Evolutionary conservation across 768 basidiomycete species (phyloP), one percentile per base, ranked within the genome.

Genomic region (Lactarius sanguifluus): DNA sequence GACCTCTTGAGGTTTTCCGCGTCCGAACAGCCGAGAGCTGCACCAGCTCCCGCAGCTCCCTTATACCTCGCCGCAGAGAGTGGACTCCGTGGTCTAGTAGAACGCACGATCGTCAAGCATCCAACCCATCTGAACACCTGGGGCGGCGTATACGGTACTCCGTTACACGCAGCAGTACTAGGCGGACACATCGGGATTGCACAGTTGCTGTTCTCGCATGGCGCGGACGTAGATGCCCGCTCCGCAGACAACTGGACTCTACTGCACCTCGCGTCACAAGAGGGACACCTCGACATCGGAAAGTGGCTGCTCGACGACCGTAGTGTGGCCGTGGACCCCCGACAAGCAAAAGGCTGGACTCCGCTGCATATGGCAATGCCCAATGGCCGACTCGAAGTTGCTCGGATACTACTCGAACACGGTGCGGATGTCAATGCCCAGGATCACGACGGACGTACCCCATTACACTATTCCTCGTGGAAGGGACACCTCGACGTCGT

Each of bases 61-160:
- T 32, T 63, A 5, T 63, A 63, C 18, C 28, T 56, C 15, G 62
- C 55, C 1, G 40, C 62, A 6, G 15, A 2, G n/a, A n/a, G 43
- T 7, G 62, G 62, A 20, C 32, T 63, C 23, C 30, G n/a, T 6
- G 41, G 43, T 3, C 16, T 63, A 18, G 55, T 32, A 7, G 54
- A 63, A 36, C 32, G 45, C 16, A n/a, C 57, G 15, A 5, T 57
- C 15, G 12, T 9, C 16, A 57, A 45, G n/a, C 41, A 43, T 34
- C 55, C 55, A 25, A 43, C 41, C 1, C 25, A 63, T 34, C 30
- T 20, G 25, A 18, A 34, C 7, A 43, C 43, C 8, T 34, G 13
- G n/a, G 41, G 55, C 23, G 62, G 62, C 43, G 59, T n/a, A 40
- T 28, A 59, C 23, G 47, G 47, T 5, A 50, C 47, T 23, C 47